These are phyloP conservation scores for Colletotrichum plurivorum DNA, from an alignment of 2,329 filamentous ascomycete genomes.

Conservation along the genomic window DNA sequence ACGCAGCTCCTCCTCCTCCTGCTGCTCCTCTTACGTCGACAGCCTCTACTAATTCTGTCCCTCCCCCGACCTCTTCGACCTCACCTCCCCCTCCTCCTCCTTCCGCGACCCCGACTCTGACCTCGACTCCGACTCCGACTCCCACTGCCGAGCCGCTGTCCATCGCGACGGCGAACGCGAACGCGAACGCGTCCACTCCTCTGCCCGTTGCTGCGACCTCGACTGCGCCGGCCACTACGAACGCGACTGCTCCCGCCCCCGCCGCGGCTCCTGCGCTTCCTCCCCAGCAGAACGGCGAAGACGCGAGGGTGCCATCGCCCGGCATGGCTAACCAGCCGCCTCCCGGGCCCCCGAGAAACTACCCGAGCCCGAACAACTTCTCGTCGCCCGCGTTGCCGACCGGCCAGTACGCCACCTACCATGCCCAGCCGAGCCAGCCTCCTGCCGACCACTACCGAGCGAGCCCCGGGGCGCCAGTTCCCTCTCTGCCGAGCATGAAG, in stretches of 20 bases:
- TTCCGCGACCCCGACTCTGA: constrained; percentile 27
- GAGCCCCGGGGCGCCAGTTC: constrained; percentile 49
- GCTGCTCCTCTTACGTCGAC: constrained; percentile 32
- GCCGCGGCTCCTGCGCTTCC: constrained; percentile 12
- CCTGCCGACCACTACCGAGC: constrained; percentile 55
- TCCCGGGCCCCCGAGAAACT: constrained; percentile 40
- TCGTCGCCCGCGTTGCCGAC: constrained; percentile 30
- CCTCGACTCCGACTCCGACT: constrained; percentile 26
- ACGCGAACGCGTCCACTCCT: constrained; percentile 5
- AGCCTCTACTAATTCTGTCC: constrained; percentile 37
- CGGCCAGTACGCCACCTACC: constrained; percentile 40
- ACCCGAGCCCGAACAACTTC: constrained; percentile 39
- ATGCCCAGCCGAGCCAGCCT: constrained; percentile 41
- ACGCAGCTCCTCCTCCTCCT: constrained; percentile 27
- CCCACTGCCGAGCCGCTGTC: constrained; percentile 24
- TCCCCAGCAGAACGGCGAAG: constrained; percentile 40
- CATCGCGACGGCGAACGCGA: constrained; percentile 13
- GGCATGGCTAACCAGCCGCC: constrained; percentile 43
- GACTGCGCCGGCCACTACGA: constrained; percentile 5
- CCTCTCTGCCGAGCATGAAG: constrained; percentile 58
- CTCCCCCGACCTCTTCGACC: constrained; percentile 30
- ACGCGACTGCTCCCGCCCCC: constrained; percentile 8
- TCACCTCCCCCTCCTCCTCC: constrained; percentile 24
- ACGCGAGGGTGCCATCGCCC: constrained; percentile 41
- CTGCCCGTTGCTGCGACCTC: not conserved